Conservation (phyloP, 2,329 filamentous ascomycete genomes). For the Sporothrix curviconia region DNA sequence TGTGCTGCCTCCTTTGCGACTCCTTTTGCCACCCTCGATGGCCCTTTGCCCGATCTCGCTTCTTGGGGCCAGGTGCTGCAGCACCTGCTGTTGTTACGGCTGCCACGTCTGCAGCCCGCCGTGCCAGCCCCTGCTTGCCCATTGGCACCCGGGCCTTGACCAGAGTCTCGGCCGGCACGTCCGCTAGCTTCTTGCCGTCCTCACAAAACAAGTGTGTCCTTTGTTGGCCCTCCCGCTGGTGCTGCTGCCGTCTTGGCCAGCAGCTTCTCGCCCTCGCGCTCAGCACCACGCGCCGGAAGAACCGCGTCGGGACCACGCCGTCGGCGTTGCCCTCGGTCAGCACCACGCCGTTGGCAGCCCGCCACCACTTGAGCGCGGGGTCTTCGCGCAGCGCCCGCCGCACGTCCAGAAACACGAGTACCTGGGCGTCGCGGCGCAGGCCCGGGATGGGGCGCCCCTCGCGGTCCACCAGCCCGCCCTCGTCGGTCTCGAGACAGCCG, state of each 20-base stretch:
- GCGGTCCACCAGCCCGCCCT: neutral
- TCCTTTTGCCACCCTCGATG: too few species aligned
- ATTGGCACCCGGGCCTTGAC: slow-evolving; percentile 38
- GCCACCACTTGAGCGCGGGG: slow-evolving; percentile 62
- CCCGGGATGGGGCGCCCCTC: slow-evolving; percentile 50
- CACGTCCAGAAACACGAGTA: slow-evolving; percentile 73
- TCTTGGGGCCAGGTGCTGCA: neutral
- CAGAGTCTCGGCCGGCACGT: slow-evolving; percentile 55
- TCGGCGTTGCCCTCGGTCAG: slow-evolving; percentile 55
- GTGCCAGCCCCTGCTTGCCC: slow-evolving; percentile 33
- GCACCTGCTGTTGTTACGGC: neutral
- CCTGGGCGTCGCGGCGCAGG: slow-evolving; percentile 70
- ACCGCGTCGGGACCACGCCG: slow-evolving; percentile 57
- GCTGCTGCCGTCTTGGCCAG: neutral
- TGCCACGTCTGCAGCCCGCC: neutral
- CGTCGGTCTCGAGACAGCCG: slow-evolving; percentile 34
- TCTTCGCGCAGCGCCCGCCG: slow-evolving; percentile 52
- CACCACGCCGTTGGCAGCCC: slow-evolving; percentile 71
- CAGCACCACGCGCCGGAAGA: slow-evolving; percentile 66
- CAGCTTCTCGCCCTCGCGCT: slow-evolving; percentile 35
- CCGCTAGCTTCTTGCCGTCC: slow-evolving; percentile 58
- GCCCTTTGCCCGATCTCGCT: neutral
- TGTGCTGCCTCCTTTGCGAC: neutral
- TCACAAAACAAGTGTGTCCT: slow-evolving; percentile 51
- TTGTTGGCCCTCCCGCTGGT: neutral